Evolutionary conservation across 2,329 filamentous ascomycete genomes (phyloP).

Genomic region (Cyphellophora europaea): DNA sequence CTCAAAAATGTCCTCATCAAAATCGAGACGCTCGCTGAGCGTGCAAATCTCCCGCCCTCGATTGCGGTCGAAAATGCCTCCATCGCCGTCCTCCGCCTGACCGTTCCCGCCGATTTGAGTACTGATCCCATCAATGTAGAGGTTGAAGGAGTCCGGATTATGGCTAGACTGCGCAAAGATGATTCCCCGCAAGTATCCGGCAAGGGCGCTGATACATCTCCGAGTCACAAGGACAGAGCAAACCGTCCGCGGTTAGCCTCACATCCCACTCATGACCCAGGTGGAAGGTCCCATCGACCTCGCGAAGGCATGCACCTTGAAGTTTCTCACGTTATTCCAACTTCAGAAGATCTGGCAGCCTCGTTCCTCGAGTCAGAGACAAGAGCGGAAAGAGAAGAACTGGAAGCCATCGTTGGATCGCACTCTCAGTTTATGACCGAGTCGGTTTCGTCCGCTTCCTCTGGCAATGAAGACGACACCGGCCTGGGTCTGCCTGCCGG

Average conservation of each 20-base stretch:
- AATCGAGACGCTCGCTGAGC: constrained; percentile 12
- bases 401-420: constrained; percentile 47
- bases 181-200: background rate
- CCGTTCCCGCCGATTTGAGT: constrained; percentile 80
- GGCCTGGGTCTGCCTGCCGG: constrained; percentile 44
- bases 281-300: constrained; percentile 11
- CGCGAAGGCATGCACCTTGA: constrained; percentile 5
- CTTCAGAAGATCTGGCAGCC: constrained; percentile 48
- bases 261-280: constrained; percentile 19
- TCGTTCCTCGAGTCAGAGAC: constrained; percentile 53
- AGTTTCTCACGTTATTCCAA: constrained; percentile 32
- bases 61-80: constrained; percentile 41
- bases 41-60: constrained; percentile 19
- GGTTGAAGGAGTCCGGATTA: constrained; percentile 67
- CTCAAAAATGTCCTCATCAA: constrained; percentile 66
- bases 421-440: constrained; percentile 42
- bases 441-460: constrained; percentile 39
- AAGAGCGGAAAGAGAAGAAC: constrained; percentile 45
- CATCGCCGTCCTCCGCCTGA: constrained; percentile 67
- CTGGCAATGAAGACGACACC: constrained; percentile 39
- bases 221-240: constrained; percentile 17
- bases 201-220: constrained; percentile 8
- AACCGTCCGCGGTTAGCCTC: constrained; percentile 16
- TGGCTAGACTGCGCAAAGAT: constrained; percentile 11
- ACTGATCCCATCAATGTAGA: constrained; percentile 74